These are phyloP conservation scores for Meripilus lineatus DNA, from an alignment of 1,284 basidiomycete genomes.

Conservation along the genomic window DNA sequence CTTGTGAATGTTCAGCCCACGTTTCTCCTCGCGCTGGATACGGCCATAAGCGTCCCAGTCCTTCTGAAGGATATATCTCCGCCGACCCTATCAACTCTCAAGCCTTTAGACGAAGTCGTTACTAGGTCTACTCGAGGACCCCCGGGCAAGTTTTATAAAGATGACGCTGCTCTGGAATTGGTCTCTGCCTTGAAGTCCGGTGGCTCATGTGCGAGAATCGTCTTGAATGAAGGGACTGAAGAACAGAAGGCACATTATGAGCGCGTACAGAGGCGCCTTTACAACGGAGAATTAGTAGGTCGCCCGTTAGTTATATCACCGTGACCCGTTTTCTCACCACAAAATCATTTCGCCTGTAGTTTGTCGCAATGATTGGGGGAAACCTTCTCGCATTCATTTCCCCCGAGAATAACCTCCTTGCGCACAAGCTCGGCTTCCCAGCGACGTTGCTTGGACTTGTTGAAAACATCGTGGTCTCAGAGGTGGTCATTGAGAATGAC, in stretches of 20 bases:
- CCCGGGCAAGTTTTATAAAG: constrained; percentile 27
- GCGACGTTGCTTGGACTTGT: constrained; percentile 17
- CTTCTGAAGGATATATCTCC: constrained; percentile 21
- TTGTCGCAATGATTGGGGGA: constrained; percentile 22
- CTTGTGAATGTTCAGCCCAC: not conserved
- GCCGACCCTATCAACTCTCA: constrained; percentile 10
- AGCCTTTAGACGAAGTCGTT: constrained; percentile 12
- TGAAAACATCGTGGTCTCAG: constrained; percentile 18
- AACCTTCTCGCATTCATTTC: constrained; percentile 22
- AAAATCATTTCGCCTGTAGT: constrained; percentile 14
- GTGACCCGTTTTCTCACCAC: not conserved
- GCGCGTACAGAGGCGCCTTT: constrained; percentile 19
- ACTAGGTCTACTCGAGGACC: constrained; percentile 11
- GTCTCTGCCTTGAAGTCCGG: constrained; percentile 16
- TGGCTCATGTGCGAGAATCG: constrained; percentile 19
- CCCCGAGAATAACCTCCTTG: constrained; percentile 17
- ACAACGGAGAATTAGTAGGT: constrained; percentile 21
- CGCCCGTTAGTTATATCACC: not conserved
- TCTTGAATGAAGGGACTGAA: constrained; percentile 13
- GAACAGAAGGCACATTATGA: constrained; percentile 19
- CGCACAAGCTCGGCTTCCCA: constrained; percentile 17
- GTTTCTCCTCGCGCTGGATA: constrained; percentile 12
- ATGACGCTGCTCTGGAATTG: constrained; percentile 16
- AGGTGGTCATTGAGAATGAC: constrained; percentile 22
- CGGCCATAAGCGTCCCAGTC: constrained; percentile 16